Evolutionary conservation across 352 stramenopile species (phyloP).

Genomic region (Aphanomyces astaci): DNA sequence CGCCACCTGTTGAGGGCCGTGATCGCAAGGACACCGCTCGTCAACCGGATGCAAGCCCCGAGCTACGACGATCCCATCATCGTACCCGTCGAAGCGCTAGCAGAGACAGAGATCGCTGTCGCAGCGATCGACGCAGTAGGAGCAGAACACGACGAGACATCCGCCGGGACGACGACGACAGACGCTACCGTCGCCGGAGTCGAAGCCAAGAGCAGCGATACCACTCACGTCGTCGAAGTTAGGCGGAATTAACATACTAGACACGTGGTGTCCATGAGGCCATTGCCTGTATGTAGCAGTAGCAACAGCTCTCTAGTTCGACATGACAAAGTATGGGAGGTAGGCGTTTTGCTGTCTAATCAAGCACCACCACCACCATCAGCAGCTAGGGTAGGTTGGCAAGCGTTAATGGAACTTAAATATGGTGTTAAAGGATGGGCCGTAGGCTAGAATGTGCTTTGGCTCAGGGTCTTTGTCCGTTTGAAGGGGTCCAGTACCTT

Average conservation of each 20-base stretch:
- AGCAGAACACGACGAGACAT: not conserved
- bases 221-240: too few relatives aligned
- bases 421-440: too few relatives aligned
- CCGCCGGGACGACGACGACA: not conserved
- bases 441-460: not conserved
- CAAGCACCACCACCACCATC: too few relatives aligned
- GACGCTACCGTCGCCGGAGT: slow-evolving; percentile 22
- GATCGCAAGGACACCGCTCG: not conserved
- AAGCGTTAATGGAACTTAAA: too few relatives aligned
- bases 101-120: not conserved
- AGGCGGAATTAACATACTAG: too few relatives aligned
- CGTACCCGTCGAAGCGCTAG: slow-evolving; percentile 8
- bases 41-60: not conserved
- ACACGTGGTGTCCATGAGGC: too few relatives aligned
- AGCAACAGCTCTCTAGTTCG: too few relatives aligned
- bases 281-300: too few relatives aligned
- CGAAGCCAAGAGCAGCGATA: not conserved
- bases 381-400: too few relatives aligned
- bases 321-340: too few relatives aligned
- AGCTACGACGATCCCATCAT: not conserved
- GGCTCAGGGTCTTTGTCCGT: not conserved
- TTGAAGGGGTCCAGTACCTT: slow-evolving; percentile 18
- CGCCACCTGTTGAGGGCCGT: not conserved
- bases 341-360: too few relatives aligned
- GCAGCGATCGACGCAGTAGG: not conserved